Evolutionary conservation across 148 eudicot genomes (phyloP).

Genomic region (Rheum nobile): DNA sequence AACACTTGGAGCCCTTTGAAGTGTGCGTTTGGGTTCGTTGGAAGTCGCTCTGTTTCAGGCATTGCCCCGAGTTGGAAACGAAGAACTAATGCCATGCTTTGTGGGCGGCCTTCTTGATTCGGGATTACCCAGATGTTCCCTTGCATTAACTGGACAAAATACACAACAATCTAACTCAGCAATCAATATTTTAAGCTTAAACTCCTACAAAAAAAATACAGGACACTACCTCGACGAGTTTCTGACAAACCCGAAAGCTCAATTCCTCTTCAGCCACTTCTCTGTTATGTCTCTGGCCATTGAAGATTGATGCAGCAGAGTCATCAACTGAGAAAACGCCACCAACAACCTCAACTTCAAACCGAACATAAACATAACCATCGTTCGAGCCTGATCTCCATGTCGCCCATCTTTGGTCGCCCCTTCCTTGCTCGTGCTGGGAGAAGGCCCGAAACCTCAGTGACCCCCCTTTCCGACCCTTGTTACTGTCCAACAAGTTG

Average conservation of each 20-base stretch:
- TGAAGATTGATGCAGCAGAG: constrained; percentile 10
- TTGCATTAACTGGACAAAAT: constrained; percentile 60
- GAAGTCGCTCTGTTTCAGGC: constrained; percentile 27
- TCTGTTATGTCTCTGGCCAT: constrained; percentile 21
- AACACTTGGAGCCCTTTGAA: constrained; percentile 63
- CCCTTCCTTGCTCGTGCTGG: constrained; percentile 31
- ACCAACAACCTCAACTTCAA: constrained; percentile 50
- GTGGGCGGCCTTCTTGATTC: constrained; percentile 49
- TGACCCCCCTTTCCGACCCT: constrained; percentile 26
- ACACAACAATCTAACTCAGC: not conserved
- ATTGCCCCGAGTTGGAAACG: constrained; percentile 43
- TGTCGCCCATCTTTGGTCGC: constrained; percentile 46
- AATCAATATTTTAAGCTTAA: too few species aligned
- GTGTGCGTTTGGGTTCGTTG: constrained; percentile 14
- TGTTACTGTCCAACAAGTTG: constrained; percentile 43
- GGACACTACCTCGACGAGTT: constrained; percentile 51
- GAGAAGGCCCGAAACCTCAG: constrained; percentile 35
- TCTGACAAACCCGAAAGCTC: constrained; percentile 69
- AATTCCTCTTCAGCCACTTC: constrained; percentile 45
- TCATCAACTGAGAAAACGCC: constrained; percentile 12
- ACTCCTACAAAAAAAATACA: too few species aligned
- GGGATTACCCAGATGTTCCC: constrained; percentile 69
- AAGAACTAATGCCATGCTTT: constrained; percentile 61
- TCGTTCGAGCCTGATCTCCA: constrained; percentile 55
- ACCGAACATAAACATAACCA: constrained; percentile 41